These are phyloP conservation scores for Lachnum nothofagi DNA, from an alignment of 2,329 filamentous ascomycete genomes.

Conservation along the genomic window DNA sequence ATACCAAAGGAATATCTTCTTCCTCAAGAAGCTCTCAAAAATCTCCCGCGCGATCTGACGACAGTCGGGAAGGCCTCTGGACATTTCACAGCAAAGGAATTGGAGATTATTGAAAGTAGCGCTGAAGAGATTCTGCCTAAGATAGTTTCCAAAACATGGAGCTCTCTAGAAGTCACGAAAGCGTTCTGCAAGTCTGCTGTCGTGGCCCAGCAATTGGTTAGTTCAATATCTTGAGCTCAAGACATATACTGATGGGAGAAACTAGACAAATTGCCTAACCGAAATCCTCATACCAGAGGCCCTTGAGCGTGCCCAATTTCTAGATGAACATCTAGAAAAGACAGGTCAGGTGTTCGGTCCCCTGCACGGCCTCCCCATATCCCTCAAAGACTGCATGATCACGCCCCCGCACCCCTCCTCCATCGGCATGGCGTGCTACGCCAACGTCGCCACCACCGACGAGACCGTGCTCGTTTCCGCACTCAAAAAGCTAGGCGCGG, in stretches of 20 bases:
- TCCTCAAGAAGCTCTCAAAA: slow-evolving; percentile 17
- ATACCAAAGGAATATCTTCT: slow-evolving; percentile 31
- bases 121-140: slow-evolving; percentile 34
- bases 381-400: slow-evolving; percentile 38
- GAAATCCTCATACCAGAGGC: slow-evolving; percentile 53
- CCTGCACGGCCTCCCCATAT: slow-evolving; percentile 39
- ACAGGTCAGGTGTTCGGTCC: slow-evolving; percentile 36
- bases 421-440: slow-evolving; percentile 35
- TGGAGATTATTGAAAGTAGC: slow-evolving; percentile 43
- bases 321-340: slow-evolving; percentile 46
- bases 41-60: slow-evolving; percentile 27
- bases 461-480: slow-evolving; percentile 35
- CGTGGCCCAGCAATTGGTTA: slow-evolving; percentile 50
- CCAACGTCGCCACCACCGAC: slow-evolving; percentile 31
- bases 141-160: slow-evolving; percentile 39
- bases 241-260: background rate
- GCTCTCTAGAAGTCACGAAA: slow-evolving; percentile 45
- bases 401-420: slow-evolving; percentile 33
- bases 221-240: background rate
- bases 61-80: slow-evolving; percentile 24
- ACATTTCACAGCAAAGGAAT: slow-evolving; percentile 36
- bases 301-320: slow-evolving; percentile 44
- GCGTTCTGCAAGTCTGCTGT: slow-evolving; percentile 52
- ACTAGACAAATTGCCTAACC: slow-evolving; percentile 54
- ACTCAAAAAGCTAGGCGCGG: slow-evolving; percentile 37